Conservation (phyloP, 345 rosid species). For the Viola odorata region DNA sequence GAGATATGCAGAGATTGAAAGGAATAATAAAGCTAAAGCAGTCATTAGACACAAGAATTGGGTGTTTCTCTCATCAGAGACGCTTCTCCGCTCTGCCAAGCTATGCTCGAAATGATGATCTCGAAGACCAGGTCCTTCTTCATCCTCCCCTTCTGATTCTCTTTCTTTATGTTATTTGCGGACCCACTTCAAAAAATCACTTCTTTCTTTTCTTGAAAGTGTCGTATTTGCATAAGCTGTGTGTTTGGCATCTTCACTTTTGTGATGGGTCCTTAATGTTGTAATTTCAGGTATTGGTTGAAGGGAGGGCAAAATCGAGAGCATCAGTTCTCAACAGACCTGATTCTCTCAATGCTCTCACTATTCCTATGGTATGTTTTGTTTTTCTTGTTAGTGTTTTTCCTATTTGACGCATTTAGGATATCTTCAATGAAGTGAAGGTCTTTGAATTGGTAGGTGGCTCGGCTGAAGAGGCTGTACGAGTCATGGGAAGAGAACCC, state of each 20-base stretch:
- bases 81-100: constrained; percentile 61
- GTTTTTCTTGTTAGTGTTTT: neutral
- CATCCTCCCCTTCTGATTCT: neutral
- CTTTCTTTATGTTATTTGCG: too few relatives aligned
- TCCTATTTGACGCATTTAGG: neutral
- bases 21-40: constrained; percentile 32
- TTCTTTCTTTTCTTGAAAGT: neutral
- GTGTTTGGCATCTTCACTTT: neutral
- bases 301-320: constrained; percentile 90
- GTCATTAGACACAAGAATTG: constrained; percentile 31
- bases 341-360: constrained; percentile 71
- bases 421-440: neutral
- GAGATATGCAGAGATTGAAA: constrained; percentile 49
- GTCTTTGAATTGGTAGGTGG: constrained; percentile 35
- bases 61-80: constrained; percentile 31
- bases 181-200: neutral
- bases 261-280: neutral
- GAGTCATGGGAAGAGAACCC: constrained; percentile 97
- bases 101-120: constrained; percentile 37
- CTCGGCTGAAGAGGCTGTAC: constrained; percentile 67
- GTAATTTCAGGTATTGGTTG: constrained; percentile 56
- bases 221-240: neutral
- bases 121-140: constrained; percentile 55
- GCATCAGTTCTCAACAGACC: constrained; percentile 75
- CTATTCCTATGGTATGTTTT: constrained; percentile 51